Conservation (phyloP, 2,329 filamentous ascomycete genomes). For the Paecilomyces sp. region DNA sequence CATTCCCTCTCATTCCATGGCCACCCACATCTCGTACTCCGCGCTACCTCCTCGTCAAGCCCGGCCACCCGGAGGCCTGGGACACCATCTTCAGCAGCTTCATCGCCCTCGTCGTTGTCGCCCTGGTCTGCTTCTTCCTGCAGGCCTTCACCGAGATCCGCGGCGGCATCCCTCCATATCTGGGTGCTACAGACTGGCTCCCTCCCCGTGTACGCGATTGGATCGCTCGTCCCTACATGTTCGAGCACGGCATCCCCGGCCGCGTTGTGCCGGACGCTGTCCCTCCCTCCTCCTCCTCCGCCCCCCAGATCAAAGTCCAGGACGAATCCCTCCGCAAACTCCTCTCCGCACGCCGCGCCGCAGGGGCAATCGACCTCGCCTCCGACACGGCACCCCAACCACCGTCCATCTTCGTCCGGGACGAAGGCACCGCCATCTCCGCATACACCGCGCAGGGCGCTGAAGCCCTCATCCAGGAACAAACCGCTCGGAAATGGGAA, state of each 20-base stretch:
- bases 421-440: not conserved
- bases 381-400: slow-evolving; percentile 9
- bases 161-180: slow-evolving; percentile 49
- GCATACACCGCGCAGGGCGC: not conserved
- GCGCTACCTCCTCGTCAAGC: slow-evolving; percentile 64
- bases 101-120: slow-evolving; percentile 53
- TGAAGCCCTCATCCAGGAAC: slow-evolving; percentile 3
- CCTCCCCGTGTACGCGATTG: slow-evolving; percentile 43
- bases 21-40: slow-evolving; percentile 37
- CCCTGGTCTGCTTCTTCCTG: slow-evolving; percentile 57
- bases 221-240: slow-evolving; percentile 33
- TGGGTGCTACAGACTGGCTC: slow-evolving; percentile 51
- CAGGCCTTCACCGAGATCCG: slow-evolving; percentile 56
- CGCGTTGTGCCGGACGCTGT: slow-evolving; percentile 10
- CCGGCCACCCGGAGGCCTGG: slow-evolving; percentile 46
- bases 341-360: slow-evolving; percentile 17
- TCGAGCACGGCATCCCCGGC: slow-evolving; percentile 13
- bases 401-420: slow-evolving; percentile 15
- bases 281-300: slow-evolving; percentile 7
- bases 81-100: slow-evolving; percentile 50
- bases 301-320: slow-evolving; percentile 6
- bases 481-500: slow-evolving; percentile 52
- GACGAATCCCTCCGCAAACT: slow-evolving; percentile 18
- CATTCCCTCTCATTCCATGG: slow-evolving; percentile 56
- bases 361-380: slow-evolving; percentile 11